Base-by-base conservation (phyloP, 768 basidiomycete species). In the Boletellus emodensis region DNA sequence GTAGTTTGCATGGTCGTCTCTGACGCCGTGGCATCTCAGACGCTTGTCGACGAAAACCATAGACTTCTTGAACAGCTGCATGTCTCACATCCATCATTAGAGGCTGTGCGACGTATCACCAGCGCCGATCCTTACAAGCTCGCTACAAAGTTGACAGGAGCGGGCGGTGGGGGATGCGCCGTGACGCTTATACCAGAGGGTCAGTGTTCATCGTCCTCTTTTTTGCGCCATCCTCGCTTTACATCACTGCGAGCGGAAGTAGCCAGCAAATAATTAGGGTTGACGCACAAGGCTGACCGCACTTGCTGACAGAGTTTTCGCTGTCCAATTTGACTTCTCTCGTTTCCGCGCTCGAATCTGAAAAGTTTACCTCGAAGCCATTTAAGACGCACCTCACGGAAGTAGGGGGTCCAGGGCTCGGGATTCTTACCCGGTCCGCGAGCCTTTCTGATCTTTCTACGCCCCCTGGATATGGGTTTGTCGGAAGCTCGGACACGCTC, bases 111-210 rank as follows among this genome's bases (percentile, higher is more conserved):
- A 48, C 69, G 75, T n/a, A 83, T 78, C 57, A 90, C 93, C 0
- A 68, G 72, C 10, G 75, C 77, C 10, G 62, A 72, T 54, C 85
- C 84, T 8, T 88, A 85, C 70, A 71, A 72, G 10, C 74, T 98
- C 42, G 83, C 83, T 60, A 94, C 93, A n/a, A 96, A 97, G 73
- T 72, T 99, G 49, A 99, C 96, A 7, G 96, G 96, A 37, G 95
- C 96, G 8, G 96, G 96, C 28, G 96, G 96, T 36, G 96, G 96
- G 22, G 96, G 96, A n/a, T 98, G 96, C 63, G 86, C 94, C 5
- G 92, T 98, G 28, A 95, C 94, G 12, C 80, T 98, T 33, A 78
- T 99, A 45, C 96, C 96, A 45, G 94, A 97, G 71, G 82, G 95
- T 94, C 58, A 57, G 85, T 71, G 7, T 1, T 2, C 30, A 4